A percentile compares a stretch with the other conserved stretches of the same genome.
Evolutionary conservation across 2,329 filamentous ascomycete species (phyloP).

Genomic region (Pseudogymnoascus sp.): DNA sequence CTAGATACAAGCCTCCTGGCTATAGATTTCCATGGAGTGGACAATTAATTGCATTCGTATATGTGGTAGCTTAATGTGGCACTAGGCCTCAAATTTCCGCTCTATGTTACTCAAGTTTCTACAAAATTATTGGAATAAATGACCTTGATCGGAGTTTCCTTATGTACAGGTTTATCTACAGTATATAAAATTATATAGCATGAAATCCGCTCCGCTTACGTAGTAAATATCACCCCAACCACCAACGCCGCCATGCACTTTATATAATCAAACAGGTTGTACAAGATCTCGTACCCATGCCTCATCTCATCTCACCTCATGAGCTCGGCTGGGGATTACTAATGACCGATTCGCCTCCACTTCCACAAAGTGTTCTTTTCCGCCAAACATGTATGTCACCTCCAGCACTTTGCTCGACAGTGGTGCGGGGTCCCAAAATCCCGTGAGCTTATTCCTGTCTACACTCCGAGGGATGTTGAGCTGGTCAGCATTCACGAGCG

Average conservation of each 20-base stretch:
- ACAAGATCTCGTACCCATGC: not conserved
- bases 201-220: not conserved
- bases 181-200: not conserved
- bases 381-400: constrained; percentile 34
- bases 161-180: constrained; percentile 1
- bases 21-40: not conserved
- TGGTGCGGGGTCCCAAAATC: constrained; percentile 36
- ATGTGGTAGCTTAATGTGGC: not conserved
- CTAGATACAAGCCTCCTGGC: not conserved
- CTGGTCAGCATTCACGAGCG: constrained; percentile 34
- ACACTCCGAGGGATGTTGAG: constrained; percentile 29
- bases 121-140: not conserved
- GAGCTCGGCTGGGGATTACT: constrained; percentile 31
- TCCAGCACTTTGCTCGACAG: constrained; percentile 31
- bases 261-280: not conserved
- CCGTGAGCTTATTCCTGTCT: constrained; percentile 33
- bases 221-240: not conserved
- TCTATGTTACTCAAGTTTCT: not conserved
- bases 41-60: not conserved
- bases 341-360: constrained; percentile 30
- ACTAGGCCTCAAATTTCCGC: not conserved
- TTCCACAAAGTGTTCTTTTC: constrained; percentile 31
- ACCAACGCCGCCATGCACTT: not conserved
- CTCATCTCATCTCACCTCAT: constrained; percentile 16
- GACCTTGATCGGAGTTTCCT: not conserved